These are phyloP conservation scores for Calonectria ilicicola DNA, from an alignment of 2,329 filamentous ascomycete genomes.

Conservation along the genomic window DNA sequence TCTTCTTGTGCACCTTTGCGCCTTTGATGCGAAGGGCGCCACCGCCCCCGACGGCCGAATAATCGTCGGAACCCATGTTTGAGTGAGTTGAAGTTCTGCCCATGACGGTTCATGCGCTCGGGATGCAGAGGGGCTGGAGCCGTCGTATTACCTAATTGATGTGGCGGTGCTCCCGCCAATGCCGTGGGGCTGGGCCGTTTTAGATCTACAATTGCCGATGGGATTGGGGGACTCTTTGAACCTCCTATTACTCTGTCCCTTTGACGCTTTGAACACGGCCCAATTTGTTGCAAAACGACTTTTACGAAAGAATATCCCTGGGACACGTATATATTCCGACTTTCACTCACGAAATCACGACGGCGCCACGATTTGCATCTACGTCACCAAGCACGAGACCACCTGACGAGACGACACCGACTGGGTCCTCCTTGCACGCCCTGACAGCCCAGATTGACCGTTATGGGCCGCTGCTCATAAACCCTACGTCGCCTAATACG, in stretches of 20 bases:
- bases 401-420: constrained; percentile 11
- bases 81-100: constrained; percentile 8
- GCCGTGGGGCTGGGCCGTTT: constrained; percentile 12
- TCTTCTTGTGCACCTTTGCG: constrained; percentile 70
- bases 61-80: constrained; percentile 80
- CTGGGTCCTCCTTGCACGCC: constrained; percentile 20
- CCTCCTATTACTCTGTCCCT: constrained; percentile 21
- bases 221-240: constrained; percentile 3
- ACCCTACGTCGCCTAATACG: constrained; percentile 23
- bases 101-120: constrained; percentile 11
- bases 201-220: constrained; percentile 11
- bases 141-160: constrained; percentile 26
- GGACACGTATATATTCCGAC: constrained; percentile 23
- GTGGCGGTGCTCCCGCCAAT: constrained; percentile 22
- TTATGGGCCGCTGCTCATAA: constrained; percentile 44
- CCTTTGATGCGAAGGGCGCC: constrained; percentile 91
- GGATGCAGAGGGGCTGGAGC: constrained; percentile 5
- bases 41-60: constrained; percentile 72
- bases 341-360: constrained; percentile 27
- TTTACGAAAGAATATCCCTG: constrained; percentile 29
- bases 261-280: constrained; percentile 14
- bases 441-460: constrained; percentile 24
- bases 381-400: constrained; percentile 3
- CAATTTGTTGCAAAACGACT: constrained; percentile 36
- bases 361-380: constrained; percentile 12